Evolutionary conservation across 495 filamentous ascomycete genomes (phyloP).

Genomic region (Talaromyces wortmannii): DNA sequence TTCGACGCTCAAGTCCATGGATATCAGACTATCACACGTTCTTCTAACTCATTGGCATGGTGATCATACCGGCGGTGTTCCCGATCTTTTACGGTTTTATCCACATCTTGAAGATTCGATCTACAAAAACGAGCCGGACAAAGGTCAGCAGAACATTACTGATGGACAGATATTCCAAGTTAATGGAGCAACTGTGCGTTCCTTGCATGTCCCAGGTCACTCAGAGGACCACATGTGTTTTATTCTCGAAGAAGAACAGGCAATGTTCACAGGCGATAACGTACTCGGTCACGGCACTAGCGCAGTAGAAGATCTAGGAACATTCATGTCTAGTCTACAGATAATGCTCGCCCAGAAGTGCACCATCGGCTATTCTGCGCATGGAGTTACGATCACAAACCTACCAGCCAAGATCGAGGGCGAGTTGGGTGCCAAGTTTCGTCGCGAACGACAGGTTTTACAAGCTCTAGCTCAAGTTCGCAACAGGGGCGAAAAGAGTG

Average conservation of each 20-base stretch:
- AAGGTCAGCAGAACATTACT: constrained; percentile 34
- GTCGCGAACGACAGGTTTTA: constrained; percentile 28
- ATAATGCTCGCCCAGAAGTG: constrained; percentile 22
- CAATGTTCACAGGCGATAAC: constrained; percentile 81
- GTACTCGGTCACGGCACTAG: constrained; percentile 38
- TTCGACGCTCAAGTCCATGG: constrained; percentile 9
- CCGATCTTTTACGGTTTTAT: constrained; percentile 48
- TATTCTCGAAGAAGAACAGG: constrained; percentile 51
- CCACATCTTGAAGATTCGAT: constrained; percentile 29
- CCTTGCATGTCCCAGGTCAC: constrained; percentile 34
- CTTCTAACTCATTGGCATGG: constrained; percentile 80
- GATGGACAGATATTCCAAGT: constrained; percentile 31
- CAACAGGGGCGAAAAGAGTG: constrained; percentile 10
- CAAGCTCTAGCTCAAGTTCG: constrained; percentile 13
- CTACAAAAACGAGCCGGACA: constrained; percentile 39
- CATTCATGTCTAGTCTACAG: constrained; percentile 26
- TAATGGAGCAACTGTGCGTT: constrained; percentile 33
- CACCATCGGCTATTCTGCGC: constrained; percentile 31
- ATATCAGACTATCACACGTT: constrained; percentile 44
- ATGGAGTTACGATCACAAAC: constrained; percentile 28
- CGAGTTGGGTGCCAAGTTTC: constrained; percentile 23
- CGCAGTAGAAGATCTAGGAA: constrained; percentile 28
- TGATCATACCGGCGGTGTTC: constrained; percentile 69
- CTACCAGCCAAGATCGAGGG: constrained; percentile 21
- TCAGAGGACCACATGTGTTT: constrained; percentile 42